Evolutionary conservation across 768 basidiomycete species (phyloP).

Genomic region (Termitomyces sp.): DNA sequence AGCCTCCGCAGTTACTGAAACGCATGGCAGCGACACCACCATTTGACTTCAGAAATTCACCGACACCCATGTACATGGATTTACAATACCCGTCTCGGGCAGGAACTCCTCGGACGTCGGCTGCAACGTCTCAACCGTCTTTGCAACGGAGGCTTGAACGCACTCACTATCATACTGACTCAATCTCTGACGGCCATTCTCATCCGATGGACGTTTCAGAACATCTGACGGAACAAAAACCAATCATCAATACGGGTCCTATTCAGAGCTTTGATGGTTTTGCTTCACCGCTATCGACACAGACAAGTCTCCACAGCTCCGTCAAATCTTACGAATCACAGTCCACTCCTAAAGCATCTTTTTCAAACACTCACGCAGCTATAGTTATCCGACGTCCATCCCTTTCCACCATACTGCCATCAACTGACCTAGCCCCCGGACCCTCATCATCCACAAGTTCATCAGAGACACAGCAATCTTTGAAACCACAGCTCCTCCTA

Average conservation of each 20-base stretch:
- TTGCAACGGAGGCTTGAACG: conserved; percentile 6
- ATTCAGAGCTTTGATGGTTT: background rate
- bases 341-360: background rate
- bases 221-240: conserved; percentile 1
- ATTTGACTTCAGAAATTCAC: conserved; percentile 5
- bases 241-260: background rate
- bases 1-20: conserved; percentile 7
- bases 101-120: background rate
- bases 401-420: background rate
- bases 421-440: background rate
- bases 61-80: conserved; percentile 2
- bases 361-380: background rate
- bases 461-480: background rate
- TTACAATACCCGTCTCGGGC: conserved; percentile 9
- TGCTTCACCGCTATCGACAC: background rate
- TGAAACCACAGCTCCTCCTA: background rate
- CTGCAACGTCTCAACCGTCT: background rate
- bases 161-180: background rate
- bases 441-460: background rate
- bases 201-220: background rate
- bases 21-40: conserved; percentile 2
- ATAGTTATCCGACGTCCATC: background rate
- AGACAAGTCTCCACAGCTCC: background rate
- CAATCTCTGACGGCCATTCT: background rate
- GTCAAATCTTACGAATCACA: background rate